A percentile compares a stretch with the other conserved stretches of the same genome.
These are phyloP conservation scores for Tolypocladium tropicale DNA, from an alignment of 2,329 filamentous ascomycete genomes.

Conservation along the genomic window DNA sequence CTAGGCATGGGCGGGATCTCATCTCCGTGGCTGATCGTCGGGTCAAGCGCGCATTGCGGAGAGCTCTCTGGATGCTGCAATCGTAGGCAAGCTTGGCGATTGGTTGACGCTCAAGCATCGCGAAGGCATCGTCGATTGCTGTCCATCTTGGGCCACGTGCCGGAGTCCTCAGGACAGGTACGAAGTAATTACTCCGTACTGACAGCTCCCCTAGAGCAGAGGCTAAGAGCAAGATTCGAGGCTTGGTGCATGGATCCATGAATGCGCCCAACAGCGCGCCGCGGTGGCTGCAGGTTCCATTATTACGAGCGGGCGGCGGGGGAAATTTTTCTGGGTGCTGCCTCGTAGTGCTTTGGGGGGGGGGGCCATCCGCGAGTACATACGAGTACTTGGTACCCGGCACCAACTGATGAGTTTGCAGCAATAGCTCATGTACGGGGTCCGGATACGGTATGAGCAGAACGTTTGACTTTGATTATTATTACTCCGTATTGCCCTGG, in stretches of 20 bases:
- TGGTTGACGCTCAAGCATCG: background rate
- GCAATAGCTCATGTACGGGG: too few species aligned
- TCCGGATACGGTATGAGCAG: too few species aligned
- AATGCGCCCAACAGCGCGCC: background rate
- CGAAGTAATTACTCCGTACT: too few species aligned
- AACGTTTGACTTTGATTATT: too few species aligned
- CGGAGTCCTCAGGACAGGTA: background rate
- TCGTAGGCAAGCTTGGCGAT: background rate
- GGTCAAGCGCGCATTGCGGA: background rate
- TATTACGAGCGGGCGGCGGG: slow-evolving; percentile 1
- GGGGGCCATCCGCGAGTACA: too few species aligned
- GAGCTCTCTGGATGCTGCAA: background rate
- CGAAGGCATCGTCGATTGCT: background rate
- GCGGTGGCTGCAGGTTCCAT: slow-evolving; percentile 4
- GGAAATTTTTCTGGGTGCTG: background rate
- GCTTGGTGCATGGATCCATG: background rate
- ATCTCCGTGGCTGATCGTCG: background rate
- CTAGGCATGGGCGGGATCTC: background rate
- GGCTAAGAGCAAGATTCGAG: background rate
- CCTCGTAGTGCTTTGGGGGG: too few species aligned
- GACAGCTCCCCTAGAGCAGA: background rate
- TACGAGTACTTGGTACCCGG: too few species aligned
- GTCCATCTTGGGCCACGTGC: background rate
- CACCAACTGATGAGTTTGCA: too few species aligned
- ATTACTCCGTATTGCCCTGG: too few species aligned